These are phyloP conservation scores for Strigomonas culicis DNA, from an alignment of 208 protist species.

Conservation along the genomic window DNA sequence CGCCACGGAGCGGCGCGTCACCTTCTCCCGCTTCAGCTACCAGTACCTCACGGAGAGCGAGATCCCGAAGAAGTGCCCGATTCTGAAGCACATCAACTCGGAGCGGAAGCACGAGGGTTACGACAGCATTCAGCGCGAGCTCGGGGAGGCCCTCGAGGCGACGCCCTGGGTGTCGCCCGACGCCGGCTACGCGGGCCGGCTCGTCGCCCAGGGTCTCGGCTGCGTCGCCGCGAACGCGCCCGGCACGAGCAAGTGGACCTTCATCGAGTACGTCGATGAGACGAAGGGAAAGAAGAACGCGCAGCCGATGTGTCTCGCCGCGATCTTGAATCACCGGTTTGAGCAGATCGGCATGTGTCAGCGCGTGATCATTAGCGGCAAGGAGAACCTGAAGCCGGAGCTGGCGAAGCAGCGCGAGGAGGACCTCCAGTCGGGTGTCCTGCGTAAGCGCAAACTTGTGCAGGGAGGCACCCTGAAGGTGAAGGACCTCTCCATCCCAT, in stretches of 20 bases:
- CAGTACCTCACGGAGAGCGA: slow-evolving; percentile 63
- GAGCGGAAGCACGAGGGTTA: slow-evolving; percentile 37
- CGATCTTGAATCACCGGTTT: slow-evolving; percentile 65
- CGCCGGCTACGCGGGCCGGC: slow-evolving; percentile 39
- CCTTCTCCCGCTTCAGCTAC: slow-evolving; percentile 48
- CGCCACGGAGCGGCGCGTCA: slow-evolving; percentile 44
- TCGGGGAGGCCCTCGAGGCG: slow-evolving; percentile 22
- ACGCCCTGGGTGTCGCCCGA: slow-evolving; percentile 54
- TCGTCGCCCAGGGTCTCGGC: slow-evolving; percentile 55
- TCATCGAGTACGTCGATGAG: slow-evolving; percentile 67
- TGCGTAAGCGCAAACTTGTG: slow-evolving; percentile 33
- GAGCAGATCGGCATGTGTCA: slow-evolving; percentile 68
- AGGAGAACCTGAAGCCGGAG: slow-evolving; percentile 31
- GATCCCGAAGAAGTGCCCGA: slow-evolving; percentile 55
- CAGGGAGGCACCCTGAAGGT: slow-evolving; percentile 21
- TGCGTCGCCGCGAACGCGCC: slow-evolving; percentile 57
- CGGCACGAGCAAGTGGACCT: slow-evolving; percentile 74
- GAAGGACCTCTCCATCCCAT: slow-evolving; percentile 48
- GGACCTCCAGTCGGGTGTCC: slow-evolving; percentile 24
- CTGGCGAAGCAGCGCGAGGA: slow-evolving; percentile 26
- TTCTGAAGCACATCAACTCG: slow-evolving; percentile 62
- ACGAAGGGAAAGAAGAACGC: slow-evolving; percentile 22
- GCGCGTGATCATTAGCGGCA: slow-evolving; percentile 53
- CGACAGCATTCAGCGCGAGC: slow-evolving; percentile 31
- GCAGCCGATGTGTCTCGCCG: slow-evolving; percentile 36